Percentiles rank a stretch among this genome's conserved stretches.
These are phyloP conservation scores for Xerocomellus chrysenteron DNA, from an alignment of 768 basidiomycete species.

Conservation along the genomic window DNA sequence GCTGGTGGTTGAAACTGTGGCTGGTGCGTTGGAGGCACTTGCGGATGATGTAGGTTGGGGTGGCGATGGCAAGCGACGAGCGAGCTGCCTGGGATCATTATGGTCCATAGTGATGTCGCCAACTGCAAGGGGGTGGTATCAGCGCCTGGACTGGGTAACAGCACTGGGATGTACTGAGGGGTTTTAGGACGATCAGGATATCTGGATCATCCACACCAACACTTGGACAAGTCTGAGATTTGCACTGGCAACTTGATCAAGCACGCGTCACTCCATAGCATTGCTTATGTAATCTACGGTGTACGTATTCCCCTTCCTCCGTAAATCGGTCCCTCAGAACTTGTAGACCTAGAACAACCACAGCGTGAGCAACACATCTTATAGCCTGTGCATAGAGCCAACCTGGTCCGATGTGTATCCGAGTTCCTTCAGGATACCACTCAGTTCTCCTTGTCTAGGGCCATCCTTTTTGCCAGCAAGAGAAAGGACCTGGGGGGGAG, in stretches of 20 bases:
- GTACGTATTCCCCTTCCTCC: not conserved
- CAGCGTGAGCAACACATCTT: not conserved
- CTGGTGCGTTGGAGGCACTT: constrained; percentile 32
- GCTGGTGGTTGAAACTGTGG: constrained; percentile 26
- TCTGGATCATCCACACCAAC: constrained; percentile 16
- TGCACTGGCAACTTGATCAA: constrained; percentile 14
- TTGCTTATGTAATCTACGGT: constrained; percentile 30
- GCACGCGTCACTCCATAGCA: constrained; percentile 13
- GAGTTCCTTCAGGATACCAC: constrained; percentile 80
- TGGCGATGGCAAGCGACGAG: constrained; percentile 33
- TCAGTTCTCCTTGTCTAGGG: constrained; percentile 73
- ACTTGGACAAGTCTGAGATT: not conserved
- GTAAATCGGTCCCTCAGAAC: constrained; percentile 26
- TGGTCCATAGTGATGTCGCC: constrained; percentile 43
- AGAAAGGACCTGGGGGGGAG: constrained; percentile 86
- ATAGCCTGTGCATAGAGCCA: not conserved
- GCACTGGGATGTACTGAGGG: not conserved
- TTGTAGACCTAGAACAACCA: constrained; percentile 38
- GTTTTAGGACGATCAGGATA: constrained; percentile 13
- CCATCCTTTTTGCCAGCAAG: constrained; percentile 89
- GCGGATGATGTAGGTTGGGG: constrained; percentile 42
- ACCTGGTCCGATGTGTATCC: constrained; percentile 90
- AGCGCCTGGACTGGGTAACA: not conserved
- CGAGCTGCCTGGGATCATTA: constrained; percentile 40
- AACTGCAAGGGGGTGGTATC: constrained; percentile 9